Evolutionary conservation across 2,329 filamentous ascomycete genomes (phyloP).

Genomic region (Ophiocordyceps australis): DNA sequence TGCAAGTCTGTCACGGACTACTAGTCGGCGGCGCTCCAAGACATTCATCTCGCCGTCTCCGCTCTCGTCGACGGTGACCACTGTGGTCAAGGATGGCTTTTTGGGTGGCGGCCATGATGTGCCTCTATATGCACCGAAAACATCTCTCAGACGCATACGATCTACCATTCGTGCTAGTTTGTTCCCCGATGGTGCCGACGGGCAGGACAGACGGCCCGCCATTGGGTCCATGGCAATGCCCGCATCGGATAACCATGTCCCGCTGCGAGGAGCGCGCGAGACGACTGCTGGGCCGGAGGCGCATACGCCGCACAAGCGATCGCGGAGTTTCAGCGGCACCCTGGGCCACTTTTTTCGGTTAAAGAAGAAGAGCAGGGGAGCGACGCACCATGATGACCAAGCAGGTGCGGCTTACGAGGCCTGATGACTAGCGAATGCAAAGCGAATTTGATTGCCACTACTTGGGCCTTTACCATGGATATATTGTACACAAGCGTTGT

Average conservation of each 20-base stretch:
- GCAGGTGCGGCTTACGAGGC: background rate
- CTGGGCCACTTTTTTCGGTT: conserved; percentile 20
- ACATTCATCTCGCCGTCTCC: conserved; percentile 41
- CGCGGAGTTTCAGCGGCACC: conserved; percentile 22
- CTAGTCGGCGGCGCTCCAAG: conserved; percentile 15
- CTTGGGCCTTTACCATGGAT: too few relatives aligned
- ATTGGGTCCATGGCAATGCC: conserved; percentile 5
- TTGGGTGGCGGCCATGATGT: conserved; percentile 24
- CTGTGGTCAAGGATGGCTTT: conserved; percentile 37
- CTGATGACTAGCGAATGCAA: too few relatives aligned
- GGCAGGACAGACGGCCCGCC: conserved; percentile 6
- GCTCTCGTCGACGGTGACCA: conserved; percentile 38
- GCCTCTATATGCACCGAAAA: conserved; percentile 18
- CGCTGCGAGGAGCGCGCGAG: conserved; percentile 6
- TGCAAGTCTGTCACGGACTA: conserved; percentile 11
- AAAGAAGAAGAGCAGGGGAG: conserved; percentile 12
- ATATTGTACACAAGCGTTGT: too few relatives aligned
- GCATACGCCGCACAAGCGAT: conserved; percentile 10
- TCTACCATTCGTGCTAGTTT: conserved; percentile 34
- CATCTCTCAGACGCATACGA: conserved; percentile 26
- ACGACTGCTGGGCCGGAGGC: conserved; percentile 3
- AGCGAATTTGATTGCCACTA: too few relatives aligned
- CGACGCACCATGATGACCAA: conserved; percentile 3
- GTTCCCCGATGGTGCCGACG: conserved; percentile 28
- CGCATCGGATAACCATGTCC: conserved; percentile 9